Percentiles rank a stretch among this genome's conserved stretches.
Conservation (phyloP, 2,329 filamentous ascomycete species). For the Sporothrix globosa region DNA sequence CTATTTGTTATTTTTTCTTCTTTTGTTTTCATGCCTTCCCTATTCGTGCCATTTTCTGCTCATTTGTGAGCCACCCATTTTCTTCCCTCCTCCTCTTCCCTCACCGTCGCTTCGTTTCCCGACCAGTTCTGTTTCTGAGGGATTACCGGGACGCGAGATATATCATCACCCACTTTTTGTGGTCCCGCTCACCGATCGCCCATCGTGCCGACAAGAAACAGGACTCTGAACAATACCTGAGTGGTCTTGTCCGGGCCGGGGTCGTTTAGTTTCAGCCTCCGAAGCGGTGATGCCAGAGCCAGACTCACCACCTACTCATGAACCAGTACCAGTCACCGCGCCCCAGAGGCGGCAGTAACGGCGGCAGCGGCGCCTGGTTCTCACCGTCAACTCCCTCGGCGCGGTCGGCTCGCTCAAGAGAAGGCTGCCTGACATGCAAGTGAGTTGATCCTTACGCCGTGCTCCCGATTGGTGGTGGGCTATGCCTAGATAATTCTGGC, state of each 20-base stretch:
- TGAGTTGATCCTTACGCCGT: slow-evolving; percentile 36
- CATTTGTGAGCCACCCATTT: not conserved
- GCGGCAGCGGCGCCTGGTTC: slow-evolving; percentile 12
- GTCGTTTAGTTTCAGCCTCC: too few relatives aligned
- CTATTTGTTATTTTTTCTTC: not conserved
- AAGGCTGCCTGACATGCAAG: slow-evolving; percentile 55
- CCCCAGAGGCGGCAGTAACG: not conserved
- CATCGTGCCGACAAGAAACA: not conserved
- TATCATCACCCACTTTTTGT: not conserved
- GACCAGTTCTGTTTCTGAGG: not conserved
- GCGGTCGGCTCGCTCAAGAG: slow-evolving; percentile 31
- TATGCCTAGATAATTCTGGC: not conserved
- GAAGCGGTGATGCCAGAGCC: too few relatives aligned
- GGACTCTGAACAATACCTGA: not conserved
- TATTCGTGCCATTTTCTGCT: not conserved
- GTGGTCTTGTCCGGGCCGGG: too few relatives aligned
- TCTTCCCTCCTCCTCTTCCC: not conserved
- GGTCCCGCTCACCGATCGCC: slow-evolving; percentile 13
- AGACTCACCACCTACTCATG: not conserved
- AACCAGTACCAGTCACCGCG: slow-evolving; percentile 17
- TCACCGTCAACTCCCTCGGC: slow-evolving; percentile 15
- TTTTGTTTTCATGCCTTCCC: not conserved
- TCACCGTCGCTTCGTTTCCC: not conserved
- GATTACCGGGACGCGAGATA: not conserved
- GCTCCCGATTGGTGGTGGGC: not conserved